Conservation (phyloP, 352 stramenopile species). For the Pythium dissotocum region DNA sequence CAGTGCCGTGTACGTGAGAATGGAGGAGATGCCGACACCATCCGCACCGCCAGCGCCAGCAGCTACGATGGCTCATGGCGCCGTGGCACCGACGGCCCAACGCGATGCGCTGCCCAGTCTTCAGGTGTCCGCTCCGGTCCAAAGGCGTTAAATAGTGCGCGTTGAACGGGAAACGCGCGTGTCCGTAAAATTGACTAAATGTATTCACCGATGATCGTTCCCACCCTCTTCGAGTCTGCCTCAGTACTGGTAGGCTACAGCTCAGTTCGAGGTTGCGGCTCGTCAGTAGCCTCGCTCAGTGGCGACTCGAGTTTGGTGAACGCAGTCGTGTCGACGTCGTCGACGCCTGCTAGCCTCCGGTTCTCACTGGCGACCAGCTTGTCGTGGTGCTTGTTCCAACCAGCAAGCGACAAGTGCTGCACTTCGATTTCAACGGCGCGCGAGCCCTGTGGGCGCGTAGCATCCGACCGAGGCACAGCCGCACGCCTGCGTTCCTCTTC, state of each 20-base stretch:
- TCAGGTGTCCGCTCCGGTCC: neutral
- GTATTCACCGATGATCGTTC: neutral
- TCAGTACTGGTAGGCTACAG: neutral
- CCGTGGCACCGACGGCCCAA: neutral
- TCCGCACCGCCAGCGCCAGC: neutral
- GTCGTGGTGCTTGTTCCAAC: neutral
- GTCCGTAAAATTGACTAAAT: neutral
- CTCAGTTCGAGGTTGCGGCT: neutral
- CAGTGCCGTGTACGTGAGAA: slow-evolving; percentile 5
- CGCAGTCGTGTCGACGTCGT: neutral
- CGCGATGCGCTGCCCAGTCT: neutral
- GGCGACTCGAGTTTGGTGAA: slow-evolving; percentile 2
- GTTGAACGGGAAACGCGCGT: neutral
- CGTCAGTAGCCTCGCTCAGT: neutral
- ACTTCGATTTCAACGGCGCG: neutral
- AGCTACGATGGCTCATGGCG: neutral
- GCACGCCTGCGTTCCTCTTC: neutral
- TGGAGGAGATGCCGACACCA: neutral
- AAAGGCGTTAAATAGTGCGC: neutral
- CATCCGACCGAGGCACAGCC: neutral
- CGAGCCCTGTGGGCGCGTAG: neutral
- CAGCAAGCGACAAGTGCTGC: neutral
- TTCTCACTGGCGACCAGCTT: neutral
- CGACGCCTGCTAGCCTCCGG: neutral
- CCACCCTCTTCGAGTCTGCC: too few species aligned